Evolutionary conservation across 768 basidiomycete genomes (phyloP).

Genomic region (Boletellus emodensis): DNA sequence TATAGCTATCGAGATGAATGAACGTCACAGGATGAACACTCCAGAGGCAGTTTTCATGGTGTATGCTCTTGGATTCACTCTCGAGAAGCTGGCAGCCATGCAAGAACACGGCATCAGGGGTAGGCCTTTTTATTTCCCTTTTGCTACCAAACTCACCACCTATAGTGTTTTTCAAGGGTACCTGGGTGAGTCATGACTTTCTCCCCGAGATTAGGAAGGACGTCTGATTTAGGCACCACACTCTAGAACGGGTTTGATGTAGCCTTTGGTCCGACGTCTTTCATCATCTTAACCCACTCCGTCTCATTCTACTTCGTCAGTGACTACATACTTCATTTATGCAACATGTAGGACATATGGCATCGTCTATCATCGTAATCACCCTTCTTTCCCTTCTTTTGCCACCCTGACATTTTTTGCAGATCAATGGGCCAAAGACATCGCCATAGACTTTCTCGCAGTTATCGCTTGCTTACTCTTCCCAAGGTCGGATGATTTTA

Average conservation of each 20-base stretch:
- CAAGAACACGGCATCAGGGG: conserved; percentile 94
- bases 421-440: conserved; percentile 64
- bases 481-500: conserved; percentile 53
- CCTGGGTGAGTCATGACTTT: conserved; percentile 54
- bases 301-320: conserved; percentile 33
- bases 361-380: conserved; percentile 53
- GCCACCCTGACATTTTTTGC: conserved; percentile 1
- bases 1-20: conserved; percentile 71
- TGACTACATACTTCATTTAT: conserved; percentile 77
- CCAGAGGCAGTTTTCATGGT: conserved; percentile 76
- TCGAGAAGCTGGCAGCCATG: conserved; percentile 93
- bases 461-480: conserved; percentile 89
- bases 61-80: conserved; percentile 75
- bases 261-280: conserved; percentile 62
- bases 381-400: background rate
- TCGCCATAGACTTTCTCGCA: conserved; percentile 81
- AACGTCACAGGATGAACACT: conserved; percentile 55
- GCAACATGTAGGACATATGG: conserved; percentile 76
- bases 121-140: conserved; percentile 21
- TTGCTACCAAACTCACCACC: conserved; percentile 5
- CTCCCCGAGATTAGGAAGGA: conserved; percentile 6
- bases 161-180: conserved; percentile 78
- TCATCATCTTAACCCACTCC: background rate
- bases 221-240: conserved; percentile 9
- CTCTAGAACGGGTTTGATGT: conserved; percentile 87